Conservation (phyloP, 352 stramenopile genomes). For the Phytophthora rubi region DNA sequence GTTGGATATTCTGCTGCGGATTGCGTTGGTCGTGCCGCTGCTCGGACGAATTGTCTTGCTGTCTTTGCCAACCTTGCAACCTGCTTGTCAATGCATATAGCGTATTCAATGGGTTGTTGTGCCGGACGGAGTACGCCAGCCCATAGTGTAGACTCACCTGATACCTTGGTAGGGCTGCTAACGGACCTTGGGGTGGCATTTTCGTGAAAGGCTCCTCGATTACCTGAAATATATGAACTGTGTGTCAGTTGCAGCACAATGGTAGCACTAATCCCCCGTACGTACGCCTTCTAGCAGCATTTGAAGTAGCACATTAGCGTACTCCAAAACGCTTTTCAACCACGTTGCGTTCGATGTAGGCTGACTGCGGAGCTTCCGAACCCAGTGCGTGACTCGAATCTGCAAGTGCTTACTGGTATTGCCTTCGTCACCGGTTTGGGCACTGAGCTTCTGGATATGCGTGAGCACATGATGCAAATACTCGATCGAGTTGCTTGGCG, state of each 20-base stretch:
- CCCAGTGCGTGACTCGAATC: conserved; percentile 66
- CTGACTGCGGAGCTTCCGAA: conserved; percentile 62
- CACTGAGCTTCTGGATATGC: conserved; percentile 52
- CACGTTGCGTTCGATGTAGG: conserved; percentile 60
- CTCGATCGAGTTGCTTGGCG: conserved; percentile 30
- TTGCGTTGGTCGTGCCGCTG: conserved; percentile 4
- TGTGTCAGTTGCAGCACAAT: background rate
- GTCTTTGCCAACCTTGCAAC: conserved; percentile 31
- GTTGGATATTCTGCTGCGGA: background rate
- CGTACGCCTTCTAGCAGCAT: conserved; percentile 67
- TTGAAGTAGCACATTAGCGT: conserved; percentile 52
- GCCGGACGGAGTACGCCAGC: background rate
- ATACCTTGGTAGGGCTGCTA: conserved; percentile 55
- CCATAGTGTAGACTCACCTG: conserved; percentile 30
- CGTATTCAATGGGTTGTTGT: background rate
- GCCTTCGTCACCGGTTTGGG: conserved; percentile 4
- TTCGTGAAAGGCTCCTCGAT: conserved; percentile 66
- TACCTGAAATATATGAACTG: conserved; percentile 25
- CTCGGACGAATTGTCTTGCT: conserved; percentile 4
- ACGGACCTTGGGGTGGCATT: conserved; percentile 66
- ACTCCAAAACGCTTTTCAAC: conserved; percentile 62
- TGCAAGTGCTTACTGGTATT: conserved; percentile 56
- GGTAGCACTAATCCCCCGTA: background rate
- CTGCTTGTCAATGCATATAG: conserved; percentile 8
- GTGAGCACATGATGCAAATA: conserved; percentile 43